A percentile compares a stretch with the other conserved stretches of the same genome.
phyloP scores from a whole-genome alignment of 768 basidiomycete species.

The Xerocomellus amylosporus region DNA sequence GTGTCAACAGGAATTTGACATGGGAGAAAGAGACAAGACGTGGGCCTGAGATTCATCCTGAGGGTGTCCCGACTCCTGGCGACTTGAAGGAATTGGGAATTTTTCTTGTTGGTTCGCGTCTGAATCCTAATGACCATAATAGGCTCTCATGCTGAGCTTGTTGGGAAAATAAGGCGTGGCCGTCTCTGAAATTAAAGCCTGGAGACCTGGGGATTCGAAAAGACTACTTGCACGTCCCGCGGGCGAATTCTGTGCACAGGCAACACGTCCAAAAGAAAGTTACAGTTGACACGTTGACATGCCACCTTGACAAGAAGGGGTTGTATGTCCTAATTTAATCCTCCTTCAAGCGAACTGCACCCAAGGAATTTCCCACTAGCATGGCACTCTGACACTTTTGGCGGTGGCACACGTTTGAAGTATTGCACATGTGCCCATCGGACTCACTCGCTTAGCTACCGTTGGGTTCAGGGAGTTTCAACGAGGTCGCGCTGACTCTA shows the following conservation, averaged over 20 bases:
- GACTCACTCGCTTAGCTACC: not conserved
- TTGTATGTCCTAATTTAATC: too few relatives aligned
- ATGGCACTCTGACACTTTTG: not conserved
- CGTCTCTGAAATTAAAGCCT: too few relatives aligned
- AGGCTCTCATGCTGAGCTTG: not conserved
- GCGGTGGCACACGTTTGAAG: not conserved
- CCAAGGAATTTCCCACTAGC: too few relatives aligned
- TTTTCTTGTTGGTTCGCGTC: not conserved
- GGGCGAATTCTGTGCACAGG: too few relatives aligned
- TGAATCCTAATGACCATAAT: too few relatives aligned
- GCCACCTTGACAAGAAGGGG: not conserved
- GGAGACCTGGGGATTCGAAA: not conserved
- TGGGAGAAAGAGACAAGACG: not conserved
- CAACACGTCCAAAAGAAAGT: not conserved
- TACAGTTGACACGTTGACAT: too few relatives aligned
- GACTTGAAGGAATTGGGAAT: too few relatives aligned
- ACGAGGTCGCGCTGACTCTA: too few relatives aligned
- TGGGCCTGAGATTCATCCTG: not conserved
- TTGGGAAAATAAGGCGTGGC: not conserved
- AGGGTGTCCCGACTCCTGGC: too few relatives aligned
- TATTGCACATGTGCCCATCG: not conserved
- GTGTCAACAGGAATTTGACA: not conserved
- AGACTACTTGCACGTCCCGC: too few relatives aligned
- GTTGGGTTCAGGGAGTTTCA: not conserved
- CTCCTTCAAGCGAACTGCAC: too few relatives aligned